A percentile compares a stretch with the other conserved stretches of the same genome.
Conservation (phyloP, 2,329 filamentous ascomycete species). For the Colletotrichum cereale region DNA sequence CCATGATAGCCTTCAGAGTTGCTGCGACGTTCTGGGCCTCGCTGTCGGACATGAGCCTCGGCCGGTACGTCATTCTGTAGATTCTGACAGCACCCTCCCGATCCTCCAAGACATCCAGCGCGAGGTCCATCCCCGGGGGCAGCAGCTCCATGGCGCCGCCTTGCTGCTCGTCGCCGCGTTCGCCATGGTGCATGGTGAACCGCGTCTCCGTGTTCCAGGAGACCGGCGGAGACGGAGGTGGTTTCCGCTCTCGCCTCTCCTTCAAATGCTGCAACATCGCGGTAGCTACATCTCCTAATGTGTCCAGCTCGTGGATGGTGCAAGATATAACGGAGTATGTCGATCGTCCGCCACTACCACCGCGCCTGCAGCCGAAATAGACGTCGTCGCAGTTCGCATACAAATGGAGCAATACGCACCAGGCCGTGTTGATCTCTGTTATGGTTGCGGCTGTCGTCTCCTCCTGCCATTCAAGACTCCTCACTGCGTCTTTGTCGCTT, state of each 20-base stretch:
- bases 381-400: neutral
- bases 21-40: neutral
- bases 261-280: neutral
- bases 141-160: neutral
- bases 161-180: neutral
- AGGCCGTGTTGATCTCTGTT: neutral
- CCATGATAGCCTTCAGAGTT: neutral
- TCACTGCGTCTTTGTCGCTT: neutral
- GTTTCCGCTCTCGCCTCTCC: neutral
- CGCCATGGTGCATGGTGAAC: neutral
- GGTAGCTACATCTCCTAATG: neutral
- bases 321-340: neutral
- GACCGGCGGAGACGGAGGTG: neutral
- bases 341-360: neutral
- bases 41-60: neutral
- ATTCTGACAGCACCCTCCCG: neutral
- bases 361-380: neutral
- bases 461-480: neutral
- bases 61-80: neutral
- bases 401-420: neutral
- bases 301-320: neutral
- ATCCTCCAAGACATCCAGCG: neutral
- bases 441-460: neutral
- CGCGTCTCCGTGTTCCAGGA: neutral
- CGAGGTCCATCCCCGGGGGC: neutral